A percentile compares a stretch with the other conserved stretches of the same genome.
phyloP scores from a whole-genome alignment of 768 basidiomycete species.

The Filobasidium floriforme region DNA sequence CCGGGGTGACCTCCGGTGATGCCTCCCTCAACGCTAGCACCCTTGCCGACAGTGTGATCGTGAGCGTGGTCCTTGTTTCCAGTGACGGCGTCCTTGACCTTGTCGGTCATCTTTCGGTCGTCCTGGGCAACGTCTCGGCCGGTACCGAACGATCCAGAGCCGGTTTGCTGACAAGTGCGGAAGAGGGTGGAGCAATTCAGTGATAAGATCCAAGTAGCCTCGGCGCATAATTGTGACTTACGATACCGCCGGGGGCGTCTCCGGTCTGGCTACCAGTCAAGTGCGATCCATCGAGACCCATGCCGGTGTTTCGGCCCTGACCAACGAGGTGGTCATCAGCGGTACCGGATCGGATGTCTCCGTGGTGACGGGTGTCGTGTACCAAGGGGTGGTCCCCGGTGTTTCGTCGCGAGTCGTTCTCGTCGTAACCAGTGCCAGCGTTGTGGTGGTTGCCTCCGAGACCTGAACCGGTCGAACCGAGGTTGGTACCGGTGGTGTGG shows the following conservation, averaged over 20 bases:
- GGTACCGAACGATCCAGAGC: constrained; percentile 14
- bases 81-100: constrained; percentile 12
- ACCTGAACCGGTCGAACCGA: constrained; percentile 1
- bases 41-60: constrained; percentile 5
- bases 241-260: constrained; percentile 16
- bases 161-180: constrained; percentile 11
- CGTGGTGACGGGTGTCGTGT: constrained; percentile 6
- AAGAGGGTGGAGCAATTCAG: too few species aligned
- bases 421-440: not conserved
- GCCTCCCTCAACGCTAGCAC: not conserved
- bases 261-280: constrained; percentile 10
- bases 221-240: too few species aligned
- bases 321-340: constrained; percentile 4
- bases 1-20: not conserved
- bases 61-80: constrained; percentile 10
- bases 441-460: not conserved
- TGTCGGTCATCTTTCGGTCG: constrained; percentile 6
- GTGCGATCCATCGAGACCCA: not conserved
- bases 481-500: not conserved
- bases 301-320: constrained; percentile 1
- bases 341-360: constrained; percentile 14
- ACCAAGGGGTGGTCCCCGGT: constrained; percentile 9
- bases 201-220: too few species aligned
- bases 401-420: not conserved
- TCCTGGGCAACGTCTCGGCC: constrained; percentile 15